Evolutionary conservation across 192 early-diverging fungal genomes (phyloP).

Genomic region (Entomortierella parvispora): DNA sequence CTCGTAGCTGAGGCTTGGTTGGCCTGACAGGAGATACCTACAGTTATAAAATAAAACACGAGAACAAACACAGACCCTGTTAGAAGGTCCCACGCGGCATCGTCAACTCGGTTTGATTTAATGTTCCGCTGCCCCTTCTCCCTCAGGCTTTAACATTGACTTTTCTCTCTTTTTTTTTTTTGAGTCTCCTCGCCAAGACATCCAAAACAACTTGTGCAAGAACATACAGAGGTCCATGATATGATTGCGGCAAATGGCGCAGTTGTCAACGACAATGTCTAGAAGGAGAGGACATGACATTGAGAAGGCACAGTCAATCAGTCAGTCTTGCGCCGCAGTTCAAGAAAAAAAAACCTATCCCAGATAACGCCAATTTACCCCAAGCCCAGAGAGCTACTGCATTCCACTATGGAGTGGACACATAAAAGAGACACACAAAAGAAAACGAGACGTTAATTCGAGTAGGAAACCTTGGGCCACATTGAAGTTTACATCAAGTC

Average conservation of each 20-base stretch:
- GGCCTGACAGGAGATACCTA: conserved; percentile 97
- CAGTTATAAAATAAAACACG: background rate
- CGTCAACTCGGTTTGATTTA: too few relatives aligned
- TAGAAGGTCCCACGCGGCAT: background rate
- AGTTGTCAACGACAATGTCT: conserved; percentile 98
- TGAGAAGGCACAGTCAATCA: conserved; percentile 22
- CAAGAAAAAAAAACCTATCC: background rate
- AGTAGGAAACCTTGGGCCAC: background rate
- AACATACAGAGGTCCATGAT: conserved; percentile 97
- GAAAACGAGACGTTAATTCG: background rate
- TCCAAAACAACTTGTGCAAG: background rate
- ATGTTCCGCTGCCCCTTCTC: too few relatives aligned
- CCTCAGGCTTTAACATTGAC: too few relatives aligned
- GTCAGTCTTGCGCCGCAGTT: background rate
- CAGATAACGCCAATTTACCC: conserved; percentile 66
- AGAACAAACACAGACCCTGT: background rate
- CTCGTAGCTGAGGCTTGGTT: conserved; percentile 93
- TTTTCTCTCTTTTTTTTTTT: too few relatives aligned
- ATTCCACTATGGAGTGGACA: conserved; percentile 82
- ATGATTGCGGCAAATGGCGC: conserved; percentile 99
- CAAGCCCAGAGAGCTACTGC: conserved; percentile 99
- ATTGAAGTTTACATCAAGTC: background rate
- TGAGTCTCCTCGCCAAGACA: background rate
- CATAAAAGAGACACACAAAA: background rate
- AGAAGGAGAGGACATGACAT: conserved; percentile 2